Evolutionary conservation across 345 rosid genomes (phyloP), one percentile per base, ranked within the genome.

Genomic region (Gynandropsis gynandra): DNA sequence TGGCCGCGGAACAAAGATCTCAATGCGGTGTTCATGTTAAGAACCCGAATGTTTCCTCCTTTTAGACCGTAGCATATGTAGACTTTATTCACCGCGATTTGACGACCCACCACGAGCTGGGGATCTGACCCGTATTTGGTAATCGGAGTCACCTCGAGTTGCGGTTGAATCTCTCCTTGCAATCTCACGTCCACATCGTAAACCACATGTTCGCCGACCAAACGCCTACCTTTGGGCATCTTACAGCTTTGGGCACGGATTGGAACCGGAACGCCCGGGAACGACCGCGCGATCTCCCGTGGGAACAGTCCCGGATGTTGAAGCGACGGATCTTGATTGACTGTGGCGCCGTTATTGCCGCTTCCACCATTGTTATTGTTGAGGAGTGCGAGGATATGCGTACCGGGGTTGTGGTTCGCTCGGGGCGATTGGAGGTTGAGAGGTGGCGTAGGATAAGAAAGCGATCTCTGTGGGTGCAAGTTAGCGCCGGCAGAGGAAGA

Each of bases 121-220:
- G 96, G 95, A 57, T 90, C 96, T 38, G 95, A 87, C 4, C 64
- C 75, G 63, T 90, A 90, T 63, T 80, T 87, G 5, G 98, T 87
- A 51, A 92, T 92, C 21, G 98, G 96, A 52, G 85, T 82, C 38
- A 76, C 93, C 76, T 84, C 98, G 1, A 92, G 93, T 75, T 82
- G 84, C 1, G 93, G 86, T 66, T 82, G 89, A 50, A 63, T 59
- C 74, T 81, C 93, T 9, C 88, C 96, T 1, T 63, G 78, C 51
- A 76, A 19, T 63, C 81, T 64, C 39, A 58, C 72, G 51, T 82
- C 87, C 1, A 87, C 80, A 64, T 87, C 95, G 42, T 85, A 85
- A 9, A 61, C 75, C 4, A 71, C 80, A 34, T 64, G 64, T 16
- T 56, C 72, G 36, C 89, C 96, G 10, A 37, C 54, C 67, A 87